phyloP scores from a whole-genome alignment of 371 early-diverging fungal genomes.

The Syncephalastrum racemosum region DNA sequence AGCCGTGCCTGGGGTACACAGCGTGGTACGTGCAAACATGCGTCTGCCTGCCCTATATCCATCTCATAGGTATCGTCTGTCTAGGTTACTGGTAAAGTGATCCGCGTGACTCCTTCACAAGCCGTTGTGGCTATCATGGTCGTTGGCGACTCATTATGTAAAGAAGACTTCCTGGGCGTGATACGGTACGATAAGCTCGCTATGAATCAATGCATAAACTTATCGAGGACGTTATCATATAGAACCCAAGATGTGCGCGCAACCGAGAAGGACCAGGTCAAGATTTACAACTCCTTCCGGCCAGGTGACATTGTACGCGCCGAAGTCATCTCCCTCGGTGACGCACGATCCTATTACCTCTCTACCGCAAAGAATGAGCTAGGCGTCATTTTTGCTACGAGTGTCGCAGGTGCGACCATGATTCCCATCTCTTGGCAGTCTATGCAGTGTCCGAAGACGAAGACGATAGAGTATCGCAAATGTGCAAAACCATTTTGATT shows the following conservation, averaged over 20 bases:
- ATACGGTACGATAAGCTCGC: constrained; percentile 56
- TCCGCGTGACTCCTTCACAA: constrained; percentile 80
- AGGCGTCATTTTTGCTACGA: constrained; percentile 93
- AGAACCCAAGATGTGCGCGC: constrained; percentile 91
- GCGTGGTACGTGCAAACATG: constrained; percentile 55
- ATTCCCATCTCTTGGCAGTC: constrained; percentile 96
- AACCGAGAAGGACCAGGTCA: constrained; percentile 92
- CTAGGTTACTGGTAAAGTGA: constrained; percentile 78
- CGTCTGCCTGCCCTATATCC: neutral
- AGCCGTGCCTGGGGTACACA: constrained; percentile 83
- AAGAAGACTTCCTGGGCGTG: constrained; percentile 91
- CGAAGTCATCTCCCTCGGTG: constrained; percentile 90
- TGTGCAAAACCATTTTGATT: constrained; percentile 83
- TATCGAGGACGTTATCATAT: neutral
- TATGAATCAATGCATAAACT: neutral
- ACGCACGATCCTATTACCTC: constrained; percentile 85
- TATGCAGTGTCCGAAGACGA: constrained; percentile 95
- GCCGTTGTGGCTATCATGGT: constrained; percentile 91
- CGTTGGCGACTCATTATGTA: constrained; percentile 80
- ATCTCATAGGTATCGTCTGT: neutral
- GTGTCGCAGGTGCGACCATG: constrained; percentile 86
- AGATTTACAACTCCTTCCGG: constrained; percentile 86
- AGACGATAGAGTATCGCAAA: constrained; percentile 83
- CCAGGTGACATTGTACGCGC: constrained; percentile 95
- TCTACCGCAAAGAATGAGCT: constrained; percentile 93